Percentiles rank a stretch among this genome's conserved stretches.
Evolutionary conservation across 208 protist genomes (phyloP).

Genomic region (Leishmania braziliensis): DNA sequence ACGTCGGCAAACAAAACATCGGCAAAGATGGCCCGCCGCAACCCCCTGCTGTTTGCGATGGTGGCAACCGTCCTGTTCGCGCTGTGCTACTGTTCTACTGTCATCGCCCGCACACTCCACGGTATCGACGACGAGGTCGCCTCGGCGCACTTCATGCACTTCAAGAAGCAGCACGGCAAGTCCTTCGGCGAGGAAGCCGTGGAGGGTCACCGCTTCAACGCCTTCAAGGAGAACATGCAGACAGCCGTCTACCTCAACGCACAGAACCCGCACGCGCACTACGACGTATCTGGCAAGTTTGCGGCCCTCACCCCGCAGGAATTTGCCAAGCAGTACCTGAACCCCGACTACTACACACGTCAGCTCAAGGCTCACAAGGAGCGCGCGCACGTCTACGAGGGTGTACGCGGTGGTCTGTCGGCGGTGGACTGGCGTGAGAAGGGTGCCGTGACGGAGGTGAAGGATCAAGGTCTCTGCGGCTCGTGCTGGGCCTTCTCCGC

Average conservation of each 20-base stretch:
- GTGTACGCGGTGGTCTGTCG: neutral
- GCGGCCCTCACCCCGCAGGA: slow-evolving; percentile 56
- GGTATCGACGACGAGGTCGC: slow-evolving; percentile 10
- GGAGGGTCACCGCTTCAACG: slow-evolving; percentile 50
- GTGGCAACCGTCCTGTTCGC: slow-evolving; percentile 22
- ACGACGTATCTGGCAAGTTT: slow-evolving; percentile 45
- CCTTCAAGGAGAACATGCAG: slow-evolving; percentile 72
- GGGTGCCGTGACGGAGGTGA: slow-evolving; percentile 91
- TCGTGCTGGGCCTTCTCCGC: slow-evolving; percentile 97
- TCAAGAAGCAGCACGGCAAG: slow-evolving; percentile 76
- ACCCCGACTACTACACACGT: slow-evolving; percentile 24
- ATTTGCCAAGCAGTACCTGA: slow-evolving; percentile 48
- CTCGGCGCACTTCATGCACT: slow-evolving; percentile 51
- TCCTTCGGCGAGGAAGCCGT: slow-evolving; percentile 52
- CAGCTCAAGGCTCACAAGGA: slow-evolving; percentile 9
- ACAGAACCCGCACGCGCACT: slow-evolving; percentile 68
- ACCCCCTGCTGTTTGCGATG: slow-evolving; percentile 20
- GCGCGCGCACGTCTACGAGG: slow-evolving; percentile 14
- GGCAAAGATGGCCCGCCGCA: slow-evolving; percentile 22
- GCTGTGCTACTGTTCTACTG: slow-evolving; percentile 8
- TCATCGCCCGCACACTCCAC: slow-evolving; percentile 1
- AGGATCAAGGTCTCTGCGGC: slow-evolving; percentile 96
- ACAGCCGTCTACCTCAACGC: slow-evolving; percentile 30
- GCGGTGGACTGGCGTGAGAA: slow-evolving; percentile 85
- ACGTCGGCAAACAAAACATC: neutral